phyloP scores from a whole-genome alignment of 176 grass and related monocot species.

The Microstegium vimineum region DNA sequence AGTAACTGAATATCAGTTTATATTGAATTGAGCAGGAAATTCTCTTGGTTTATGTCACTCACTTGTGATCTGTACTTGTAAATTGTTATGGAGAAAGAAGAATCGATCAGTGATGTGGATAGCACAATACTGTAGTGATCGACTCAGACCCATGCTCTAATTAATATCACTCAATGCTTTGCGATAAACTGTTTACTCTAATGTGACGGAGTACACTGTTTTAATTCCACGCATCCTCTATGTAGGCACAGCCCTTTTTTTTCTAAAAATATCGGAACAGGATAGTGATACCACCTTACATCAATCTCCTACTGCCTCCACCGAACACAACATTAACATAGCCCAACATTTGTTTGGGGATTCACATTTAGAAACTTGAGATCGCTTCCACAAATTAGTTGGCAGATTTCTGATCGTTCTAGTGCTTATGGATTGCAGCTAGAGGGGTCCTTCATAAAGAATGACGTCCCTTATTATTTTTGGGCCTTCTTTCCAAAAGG shows the following conservation, averaged over 20 bases:
- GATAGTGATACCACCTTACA: not conserved
- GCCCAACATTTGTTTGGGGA: not conserved
- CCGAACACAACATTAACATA: not conserved
- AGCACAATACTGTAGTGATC: not conserved
- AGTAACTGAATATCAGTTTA: not conserved
- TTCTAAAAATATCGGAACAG: not conserved
- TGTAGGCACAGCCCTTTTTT: not conserved
- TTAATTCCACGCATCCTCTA: not conserved
- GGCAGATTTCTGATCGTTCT: not conserved
- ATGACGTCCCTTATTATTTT: slow-evolving; percentile 68
- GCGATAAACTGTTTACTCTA: no score
- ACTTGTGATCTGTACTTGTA: not conserved
- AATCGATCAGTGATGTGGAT: not conserved
- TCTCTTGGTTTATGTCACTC: not conserved
- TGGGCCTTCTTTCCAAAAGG: slow-evolving; percentile 91
- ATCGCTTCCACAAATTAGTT: not conserved
- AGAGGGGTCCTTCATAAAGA: slow-evolving; percentile 79
- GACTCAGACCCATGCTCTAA: not conserved
- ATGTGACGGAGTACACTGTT: no score
- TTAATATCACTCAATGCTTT: not conserved
- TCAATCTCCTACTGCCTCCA: not conserved
- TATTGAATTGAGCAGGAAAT: not conserved
- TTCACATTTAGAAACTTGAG: not conserved
- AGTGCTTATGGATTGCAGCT: slow-evolving; percentile 48
- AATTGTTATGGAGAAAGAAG: not conserved